Conservation (phyloP, 2,329 filamentous ascomycete species). For the Fusarium liriodendri region DNA sequence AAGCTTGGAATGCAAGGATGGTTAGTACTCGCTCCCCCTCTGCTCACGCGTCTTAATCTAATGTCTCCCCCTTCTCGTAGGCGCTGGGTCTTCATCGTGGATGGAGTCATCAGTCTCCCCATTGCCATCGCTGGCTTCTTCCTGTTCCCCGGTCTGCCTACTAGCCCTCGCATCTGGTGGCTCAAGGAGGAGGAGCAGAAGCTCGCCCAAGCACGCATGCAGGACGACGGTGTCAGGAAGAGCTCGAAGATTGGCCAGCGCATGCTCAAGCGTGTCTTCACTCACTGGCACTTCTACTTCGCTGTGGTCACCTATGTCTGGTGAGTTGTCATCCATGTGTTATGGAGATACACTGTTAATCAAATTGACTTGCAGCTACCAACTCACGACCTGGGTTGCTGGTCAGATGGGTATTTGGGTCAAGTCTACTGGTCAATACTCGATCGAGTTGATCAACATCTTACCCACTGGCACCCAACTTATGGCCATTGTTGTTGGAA, state of each 20-base stretch:
- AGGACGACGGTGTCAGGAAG: conserved; percentile 34
- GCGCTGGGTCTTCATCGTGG: conserved; percentile 51
- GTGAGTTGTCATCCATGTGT: conserved; percentile 1
- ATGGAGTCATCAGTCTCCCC: conserved; percentile 48
- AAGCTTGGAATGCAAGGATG: conserved; percentile 1
- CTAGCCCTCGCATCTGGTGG: conserved; percentile 41
- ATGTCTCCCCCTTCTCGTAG: background rate
- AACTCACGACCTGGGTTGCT: background rate
- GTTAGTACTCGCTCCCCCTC: background rate
- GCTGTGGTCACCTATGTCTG: conserved; percentile 37
- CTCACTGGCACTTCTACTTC: conserved; percentile 44
- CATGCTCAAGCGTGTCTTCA: conserved; percentile 43
- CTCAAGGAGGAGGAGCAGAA: conserved; percentile 39
- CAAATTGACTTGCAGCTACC: background rate
- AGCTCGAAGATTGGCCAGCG: conserved; percentile 38
- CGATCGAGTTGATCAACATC: background rate
- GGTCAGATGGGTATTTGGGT: background rate
- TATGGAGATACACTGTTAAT: background rate
- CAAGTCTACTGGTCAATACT: background rate
- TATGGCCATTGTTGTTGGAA: background rate
- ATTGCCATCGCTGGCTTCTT: conserved; percentile 44
- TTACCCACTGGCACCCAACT: background rate
- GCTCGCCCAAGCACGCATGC: conserved; percentile 41
- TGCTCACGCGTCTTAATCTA: background rate
- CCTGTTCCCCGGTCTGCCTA: conserved; percentile 43